phyloP scores from a whole-genome alignment of 129 eudicot species.

The Flaveria robusta region DNA sequence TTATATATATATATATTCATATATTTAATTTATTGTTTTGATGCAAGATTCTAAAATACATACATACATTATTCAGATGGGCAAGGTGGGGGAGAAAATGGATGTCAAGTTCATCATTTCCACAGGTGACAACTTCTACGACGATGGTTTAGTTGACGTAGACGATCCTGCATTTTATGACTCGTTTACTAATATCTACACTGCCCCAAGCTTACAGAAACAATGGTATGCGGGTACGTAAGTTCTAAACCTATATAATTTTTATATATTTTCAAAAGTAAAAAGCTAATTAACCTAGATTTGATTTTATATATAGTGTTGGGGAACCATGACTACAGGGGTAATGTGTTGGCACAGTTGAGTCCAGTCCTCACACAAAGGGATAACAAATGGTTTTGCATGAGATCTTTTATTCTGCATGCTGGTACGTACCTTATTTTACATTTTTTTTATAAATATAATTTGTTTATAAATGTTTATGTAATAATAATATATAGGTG shows the following conservation, averaged over 20 bases:
- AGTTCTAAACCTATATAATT: neutral
- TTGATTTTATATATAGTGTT: constrained; percentile 44
- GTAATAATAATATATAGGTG: neutral
- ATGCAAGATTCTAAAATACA: no score
- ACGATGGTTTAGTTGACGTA: constrained; percentile 43
- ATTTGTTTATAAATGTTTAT: neutral
- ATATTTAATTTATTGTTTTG: no score
- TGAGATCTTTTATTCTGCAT: constrained; percentile 50
- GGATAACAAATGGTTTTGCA: constrained; percentile 66
- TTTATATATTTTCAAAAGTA: neutral
- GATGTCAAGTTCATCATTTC: constrained; percentile 54
- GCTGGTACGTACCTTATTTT: constrained; percentile 39
- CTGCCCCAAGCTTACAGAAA: constrained; percentile 59
- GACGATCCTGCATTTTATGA: constrained; percentile 55
- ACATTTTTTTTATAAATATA: no score
- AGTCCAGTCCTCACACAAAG: constrained; percentile 49
- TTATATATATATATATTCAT: no score
- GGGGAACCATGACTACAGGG: constrained; percentile 87
- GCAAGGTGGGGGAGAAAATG: constrained; percentile 43
- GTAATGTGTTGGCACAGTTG: constrained; percentile 68
- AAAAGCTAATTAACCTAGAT: neutral
- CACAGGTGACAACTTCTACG: constrained; percentile 65
- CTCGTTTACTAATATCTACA: constrained; percentile 54
- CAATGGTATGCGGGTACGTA: constrained; percentile 58
- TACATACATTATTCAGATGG: constrained; percentile 43